Evolutionary conservation across 208 protist genomes (phyloP).

Genomic region (Borovskyia barvae): DNA sequence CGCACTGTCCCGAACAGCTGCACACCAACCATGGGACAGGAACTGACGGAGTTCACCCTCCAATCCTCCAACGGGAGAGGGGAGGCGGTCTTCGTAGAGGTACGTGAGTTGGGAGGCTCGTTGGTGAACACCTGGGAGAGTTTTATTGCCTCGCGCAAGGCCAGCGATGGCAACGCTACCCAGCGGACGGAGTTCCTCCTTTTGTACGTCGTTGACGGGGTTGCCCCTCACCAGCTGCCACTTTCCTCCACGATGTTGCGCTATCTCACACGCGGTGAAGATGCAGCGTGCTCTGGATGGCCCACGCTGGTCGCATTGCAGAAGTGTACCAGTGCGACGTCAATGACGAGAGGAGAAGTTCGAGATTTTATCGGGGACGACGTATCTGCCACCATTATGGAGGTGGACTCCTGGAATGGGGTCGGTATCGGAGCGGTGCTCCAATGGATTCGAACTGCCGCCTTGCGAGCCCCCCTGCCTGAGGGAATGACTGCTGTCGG

Average conservation of each 20-base stretch:
- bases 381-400: conserved; percentile 17
- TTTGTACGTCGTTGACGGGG: conserved; percentile 71
- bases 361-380: conserved; percentile 27
- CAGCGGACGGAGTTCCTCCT: conserved; percentile 28
- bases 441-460: conserved; percentile 27
- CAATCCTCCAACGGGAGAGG: neutral
- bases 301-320: conserved; percentile 56
- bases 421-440: conserved; percentile 56
- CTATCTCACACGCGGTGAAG: conserved; percentile 22
- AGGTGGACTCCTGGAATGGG: conserved; percentile 80
- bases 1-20: conserved; percentile 20
- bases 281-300: conserved; percentile 52
- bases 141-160: conserved; percentile 43
- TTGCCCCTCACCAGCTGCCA: conserved; percentile 55
- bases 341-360: conserved; percentile 51
- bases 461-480: conserved; percentile 6
- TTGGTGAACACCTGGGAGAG: conserved; percentile 61
- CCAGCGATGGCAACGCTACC: conserved; percentile 9
- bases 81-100: conserved; percentile 29
- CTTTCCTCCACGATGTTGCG: conserved; percentile 35
- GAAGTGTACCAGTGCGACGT: conserved; percentile 40
- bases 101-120: conserved; percentile 67
- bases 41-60: conserved; percentile 40
- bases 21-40: conserved; percentile 66
- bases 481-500: too few relatives aligned